These are phyloP conservation scores for Amanita jacksonii DNA, from an alignment of 768 basidiomycete genomes.

Conservation along the genomic window DNA sequence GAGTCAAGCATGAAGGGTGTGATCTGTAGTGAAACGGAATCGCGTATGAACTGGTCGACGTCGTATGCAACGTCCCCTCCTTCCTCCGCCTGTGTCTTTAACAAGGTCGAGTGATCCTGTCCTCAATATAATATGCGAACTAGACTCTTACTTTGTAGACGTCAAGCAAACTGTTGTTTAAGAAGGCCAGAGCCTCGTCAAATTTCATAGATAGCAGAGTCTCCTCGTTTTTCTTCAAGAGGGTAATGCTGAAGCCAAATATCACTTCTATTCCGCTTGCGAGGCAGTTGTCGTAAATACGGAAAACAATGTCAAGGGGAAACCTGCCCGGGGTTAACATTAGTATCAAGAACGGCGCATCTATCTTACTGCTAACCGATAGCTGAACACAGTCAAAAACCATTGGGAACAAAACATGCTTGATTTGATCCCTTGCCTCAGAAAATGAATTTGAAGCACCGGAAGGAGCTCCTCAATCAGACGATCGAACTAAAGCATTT, in stretches of 20 bases:
- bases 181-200: conserved; percentile 78
- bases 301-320: conserved; percentile 87
- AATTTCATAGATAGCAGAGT: conserved; percentile 74
- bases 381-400: conserved; percentile 97
- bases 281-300: conserved; percentile 93
- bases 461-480: conserved; percentile 89
- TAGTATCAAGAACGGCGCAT: not conserved
- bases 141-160: conserved; percentile 44
- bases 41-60: conserved; percentile 78
- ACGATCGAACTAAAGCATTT: conserved; percentile 68
- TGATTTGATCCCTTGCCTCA: conserved; percentile 91
- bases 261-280: conserved; percentile 97
- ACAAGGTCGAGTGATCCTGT: conserved; percentile 16
- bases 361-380: conserved; percentile 45
- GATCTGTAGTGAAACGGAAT: conserved; percentile 77
- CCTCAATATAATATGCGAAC: conserved; percentile 1
- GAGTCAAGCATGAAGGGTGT: conserved; percentile 95
- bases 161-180: conserved; percentile 79
- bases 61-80: conserved; percentile 37
- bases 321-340: conserved; percentile 44
- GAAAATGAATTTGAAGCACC: conserved; percentile 85
- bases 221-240: conserved; percentile 85
- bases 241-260: conserved; percentile 85
- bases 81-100: conserved; percentile 18
- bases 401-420: conserved; percentile 99